Conservation (phyloP, 169 alveolate species). For the Toxoplasma gondii region DNA sequence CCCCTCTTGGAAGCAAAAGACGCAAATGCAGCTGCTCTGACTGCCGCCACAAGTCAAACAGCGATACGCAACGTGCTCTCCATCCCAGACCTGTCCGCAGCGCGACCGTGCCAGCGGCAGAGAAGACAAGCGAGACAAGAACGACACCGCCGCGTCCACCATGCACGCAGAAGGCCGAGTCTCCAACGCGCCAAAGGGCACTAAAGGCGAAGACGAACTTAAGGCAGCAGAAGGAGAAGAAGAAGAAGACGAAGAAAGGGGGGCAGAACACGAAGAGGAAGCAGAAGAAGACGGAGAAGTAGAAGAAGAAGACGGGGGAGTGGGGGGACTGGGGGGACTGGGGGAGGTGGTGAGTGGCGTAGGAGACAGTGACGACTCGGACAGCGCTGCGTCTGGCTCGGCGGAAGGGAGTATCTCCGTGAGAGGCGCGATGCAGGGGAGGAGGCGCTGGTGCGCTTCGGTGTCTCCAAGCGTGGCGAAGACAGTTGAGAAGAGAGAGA, state of each 20-base stretch:
- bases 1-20: slow-evolving; percentile 71
- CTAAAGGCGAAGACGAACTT: not conserved
- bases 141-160: not conserved
- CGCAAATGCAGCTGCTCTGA: slow-evolving; percentile 74
- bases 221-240: no score
- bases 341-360: not conserved
- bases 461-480: not conserved
- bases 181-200: not conserved
- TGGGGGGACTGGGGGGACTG: not conserved
- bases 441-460: slow-evolving; percentile 36
- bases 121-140: not conserved
- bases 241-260: not conserved
- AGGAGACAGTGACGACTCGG: not conserved
- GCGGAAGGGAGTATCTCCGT: not conserved
- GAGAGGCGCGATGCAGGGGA: slow-evolving; percentile 23
- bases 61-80: slow-evolving; percentile 74
- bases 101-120: slow-evolving; percentile 41
- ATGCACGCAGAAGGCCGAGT: not conserved
- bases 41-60: slow-evolving; percentile 74
- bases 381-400: not conserved
- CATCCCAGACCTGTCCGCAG: slow-evolving; percentile 75
- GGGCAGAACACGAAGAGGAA: not conserved
- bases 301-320: not conserved
- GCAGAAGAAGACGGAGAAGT: not conserved
- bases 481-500: not conserved